Percentiles rank a stretch among this genome's conserved stretches.
Evolutionary conservation across 768 basidiomycete species (phyloP).

Genomic region (Flagelloscypha sp.): DNA sequence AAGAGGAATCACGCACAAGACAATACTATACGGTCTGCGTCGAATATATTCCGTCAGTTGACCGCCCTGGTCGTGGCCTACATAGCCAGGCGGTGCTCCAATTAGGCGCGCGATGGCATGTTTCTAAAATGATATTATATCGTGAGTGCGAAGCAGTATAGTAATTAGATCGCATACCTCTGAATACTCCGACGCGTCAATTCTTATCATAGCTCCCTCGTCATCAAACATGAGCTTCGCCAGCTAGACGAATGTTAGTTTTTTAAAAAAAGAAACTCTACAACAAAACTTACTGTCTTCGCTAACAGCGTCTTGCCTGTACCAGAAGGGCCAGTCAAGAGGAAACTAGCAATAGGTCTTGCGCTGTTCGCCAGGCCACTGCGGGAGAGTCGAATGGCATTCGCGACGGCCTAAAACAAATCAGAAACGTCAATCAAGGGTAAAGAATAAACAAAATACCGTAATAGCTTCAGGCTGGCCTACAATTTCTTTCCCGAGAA

Average conservation of each 20-base stretch:
- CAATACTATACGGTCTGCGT: constrained; percentile 82
- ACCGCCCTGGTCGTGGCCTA: constrained; percentile 85
- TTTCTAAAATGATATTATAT: too few relatives aligned
- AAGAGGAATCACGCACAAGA: too few relatives aligned
- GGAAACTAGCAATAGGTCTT: constrained; percentile 85
- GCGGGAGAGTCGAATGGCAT: constrained; percentile 86
- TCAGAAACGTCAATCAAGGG: too few relatives aligned
- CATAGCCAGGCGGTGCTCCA: constrained; percentile 66
- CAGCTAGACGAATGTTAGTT: constrained; percentile 39
- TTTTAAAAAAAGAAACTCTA: background rate
- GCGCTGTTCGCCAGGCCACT: constrained; percentile 88
- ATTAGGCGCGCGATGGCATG: constrained; percentile 69
- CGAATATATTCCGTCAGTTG: constrained; percentile 92
- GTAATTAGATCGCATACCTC: constrained; percentile 50
- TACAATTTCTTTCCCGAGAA: constrained; percentile 68
- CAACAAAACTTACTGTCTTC: constrained; percentile 60
- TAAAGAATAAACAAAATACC: too few relatives aligned
- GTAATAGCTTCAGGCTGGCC: constrained; percentile 89
- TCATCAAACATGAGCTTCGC: constrained; percentile 87
- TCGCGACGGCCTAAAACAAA: constrained; percentile 87
- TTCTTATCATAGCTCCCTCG: constrained; percentile 83
- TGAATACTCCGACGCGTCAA: constrained; percentile 91
- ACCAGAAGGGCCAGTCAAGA: constrained; percentile 88
- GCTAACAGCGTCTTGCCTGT: constrained; percentile 87
- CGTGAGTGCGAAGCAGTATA: too few relatives aligned